These are phyloP conservation scores for Phytophthora cryptogea DNA, from an alignment of 352 stramenopile genomes.

Conservation along the genomic window DNA sequence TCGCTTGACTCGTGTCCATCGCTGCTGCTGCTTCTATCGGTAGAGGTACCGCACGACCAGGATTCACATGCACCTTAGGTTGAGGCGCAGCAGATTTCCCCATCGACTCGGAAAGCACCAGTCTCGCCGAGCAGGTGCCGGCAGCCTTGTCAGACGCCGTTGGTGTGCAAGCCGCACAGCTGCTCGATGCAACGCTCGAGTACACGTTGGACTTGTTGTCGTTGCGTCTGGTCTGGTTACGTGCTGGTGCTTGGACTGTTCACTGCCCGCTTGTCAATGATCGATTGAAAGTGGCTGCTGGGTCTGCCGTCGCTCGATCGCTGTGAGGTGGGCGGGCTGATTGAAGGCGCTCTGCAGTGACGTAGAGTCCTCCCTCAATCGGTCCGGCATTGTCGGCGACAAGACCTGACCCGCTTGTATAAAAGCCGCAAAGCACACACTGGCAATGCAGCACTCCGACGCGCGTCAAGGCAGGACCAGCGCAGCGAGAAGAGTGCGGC, in stretches of 20 bases:
- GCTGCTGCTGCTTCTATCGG: background rate
- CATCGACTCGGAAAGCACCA: too few species aligned
- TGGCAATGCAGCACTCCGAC: too few species aligned
- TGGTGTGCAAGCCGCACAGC: slow-evolving; percentile 1
- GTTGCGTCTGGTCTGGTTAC: background rate
- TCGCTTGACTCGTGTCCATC: background rate
- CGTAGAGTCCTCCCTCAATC: too few species aligned
- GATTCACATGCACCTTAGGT: background rate
- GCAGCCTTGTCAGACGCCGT: background rate
- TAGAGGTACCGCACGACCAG: background rate
- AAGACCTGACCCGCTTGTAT: background rate
- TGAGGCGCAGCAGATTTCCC: too few species aligned
- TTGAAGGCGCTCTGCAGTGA: slow-evolving; percentile 14
- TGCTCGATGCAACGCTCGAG: slow-evolving; percentile 22
- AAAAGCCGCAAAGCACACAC: background rate
- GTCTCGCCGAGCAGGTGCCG: too few species aligned
- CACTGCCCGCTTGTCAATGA: background rate
- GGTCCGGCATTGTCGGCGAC: background rate
- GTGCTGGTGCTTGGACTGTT: background rate
- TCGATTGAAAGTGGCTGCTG: background rate
- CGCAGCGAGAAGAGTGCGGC: background rate
- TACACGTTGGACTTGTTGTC: slow-evolving; percentile 11
- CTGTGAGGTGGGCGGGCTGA: slow-evolving; percentile 10
- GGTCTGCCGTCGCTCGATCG: too few species aligned
- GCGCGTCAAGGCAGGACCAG: background rate